These are phyloP conservation scores for Taphrina confusa DNA, from an alignment of 1,139 yeast genomes.

Conservation along the genomic window DNA sequence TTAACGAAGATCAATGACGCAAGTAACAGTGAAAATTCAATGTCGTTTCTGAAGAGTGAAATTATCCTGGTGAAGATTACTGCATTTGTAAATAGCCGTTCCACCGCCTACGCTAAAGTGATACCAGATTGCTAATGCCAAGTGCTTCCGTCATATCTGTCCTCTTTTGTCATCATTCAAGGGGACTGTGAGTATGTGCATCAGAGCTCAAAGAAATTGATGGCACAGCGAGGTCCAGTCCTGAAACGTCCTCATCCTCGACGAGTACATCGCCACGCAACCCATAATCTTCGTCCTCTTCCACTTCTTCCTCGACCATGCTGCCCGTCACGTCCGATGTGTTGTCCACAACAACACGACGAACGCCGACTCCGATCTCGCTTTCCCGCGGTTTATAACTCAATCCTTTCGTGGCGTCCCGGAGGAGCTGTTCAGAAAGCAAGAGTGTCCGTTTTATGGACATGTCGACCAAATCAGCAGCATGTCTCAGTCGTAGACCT, in stretches of 20 bases:
- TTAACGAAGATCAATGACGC: too few relatives aligned
- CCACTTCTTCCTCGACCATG: neutral
- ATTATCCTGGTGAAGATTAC: too few relatives aligned
- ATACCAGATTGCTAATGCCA: too few relatives aligned
- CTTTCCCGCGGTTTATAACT: conserved; percentile 26
- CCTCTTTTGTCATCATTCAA: too few relatives aligned
- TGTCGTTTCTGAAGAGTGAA: too few relatives aligned
- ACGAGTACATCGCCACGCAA: neutral
- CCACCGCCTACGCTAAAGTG: too few relatives aligned
- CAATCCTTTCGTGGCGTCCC: conserved; percentile 16
- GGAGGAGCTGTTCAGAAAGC: conserved; percentile 22
- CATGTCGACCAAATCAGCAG: conserved; percentile 2
- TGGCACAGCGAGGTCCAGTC: neutral
- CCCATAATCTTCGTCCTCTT: neutral
- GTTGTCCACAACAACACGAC: conserved; percentile 10
- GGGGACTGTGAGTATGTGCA: too few relatives aligned
- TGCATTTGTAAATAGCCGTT: too few relatives aligned
- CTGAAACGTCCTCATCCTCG: neutral
- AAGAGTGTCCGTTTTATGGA: conserved; percentile 22
- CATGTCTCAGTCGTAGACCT: neutral
- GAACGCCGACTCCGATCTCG: conserved; percentile 25
- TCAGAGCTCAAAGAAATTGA: too few relatives aligned
- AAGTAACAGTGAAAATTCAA: too few relatives aligned
- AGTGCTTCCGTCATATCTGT: too few relatives aligned
- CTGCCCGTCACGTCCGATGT: neutral